phyloP scores from a whole-genome alignment of 2,329 filamentous ascomycete genomes.

The Aspergillus intermedius region DNA sequence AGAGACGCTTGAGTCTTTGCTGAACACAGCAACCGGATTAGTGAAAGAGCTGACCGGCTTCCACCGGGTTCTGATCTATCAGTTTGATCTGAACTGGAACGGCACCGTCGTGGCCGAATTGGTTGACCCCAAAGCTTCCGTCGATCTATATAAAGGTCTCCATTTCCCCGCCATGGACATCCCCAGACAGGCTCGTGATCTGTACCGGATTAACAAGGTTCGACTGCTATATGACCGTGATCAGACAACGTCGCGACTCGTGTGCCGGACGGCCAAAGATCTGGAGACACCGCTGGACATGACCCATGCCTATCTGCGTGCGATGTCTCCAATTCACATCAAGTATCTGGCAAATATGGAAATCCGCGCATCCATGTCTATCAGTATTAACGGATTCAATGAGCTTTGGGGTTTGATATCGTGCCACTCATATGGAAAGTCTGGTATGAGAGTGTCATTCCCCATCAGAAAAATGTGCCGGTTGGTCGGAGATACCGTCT shows the following conservation, averaged over 20 bases:
- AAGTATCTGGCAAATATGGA: conserved; percentile 87
- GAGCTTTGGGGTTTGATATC: conserved; percentile 85
- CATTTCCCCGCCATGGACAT: conserved; percentile 83
- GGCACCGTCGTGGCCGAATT: conserved; percentile 82
- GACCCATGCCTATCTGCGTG: conserved; percentile 75
- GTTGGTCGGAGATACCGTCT: conserved; percentile 76
- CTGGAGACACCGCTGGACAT: conserved; percentile 68
- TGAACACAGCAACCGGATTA: conserved; percentile 77
- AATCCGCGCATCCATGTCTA: conserved; percentile 89
- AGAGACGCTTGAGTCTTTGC: conserved; percentile 61
- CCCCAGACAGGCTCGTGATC: conserved; percentile 78
- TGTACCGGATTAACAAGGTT: conserved; percentile 87
- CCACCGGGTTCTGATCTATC: conserved; percentile 87
- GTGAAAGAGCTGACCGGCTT: conserved; percentile 87
- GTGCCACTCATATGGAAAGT: conserved; percentile 75
- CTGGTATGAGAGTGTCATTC: conserved; percentile 85
- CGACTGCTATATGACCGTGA: conserved; percentile 81
- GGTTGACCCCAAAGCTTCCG: conserved; percentile 70
- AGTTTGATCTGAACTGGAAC: conserved; percentile 77
- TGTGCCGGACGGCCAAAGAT: conserved; percentile 65
- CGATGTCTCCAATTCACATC: conserved; percentile 76
- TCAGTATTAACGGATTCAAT: conserved; percentile 79
- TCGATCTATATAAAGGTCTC: conserved; percentile 78
- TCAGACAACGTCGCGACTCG: conserved; percentile 68
- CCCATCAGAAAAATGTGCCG: conserved; percentile 90